These are phyloP conservation scores for Podospora pseudocomata DNA, from an alignment of 495 filamentous ascomycete species.

Conservation along the genomic window DNA sequence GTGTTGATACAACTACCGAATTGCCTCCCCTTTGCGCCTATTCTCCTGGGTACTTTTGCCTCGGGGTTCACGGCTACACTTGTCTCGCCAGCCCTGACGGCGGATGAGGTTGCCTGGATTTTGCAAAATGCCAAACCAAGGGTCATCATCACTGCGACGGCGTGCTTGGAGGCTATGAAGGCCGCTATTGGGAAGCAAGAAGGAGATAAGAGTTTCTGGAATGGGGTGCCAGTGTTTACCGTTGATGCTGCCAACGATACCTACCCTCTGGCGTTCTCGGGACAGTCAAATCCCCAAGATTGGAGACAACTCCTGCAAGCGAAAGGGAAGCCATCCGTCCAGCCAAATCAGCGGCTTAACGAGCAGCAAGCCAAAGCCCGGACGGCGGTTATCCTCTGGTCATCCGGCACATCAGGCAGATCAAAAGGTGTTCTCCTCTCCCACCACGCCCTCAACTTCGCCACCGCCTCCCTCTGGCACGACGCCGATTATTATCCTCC, in stretches of 20 bases:
- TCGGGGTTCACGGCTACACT: slow-evolving; percentile 34
- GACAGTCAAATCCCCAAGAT: background rate
- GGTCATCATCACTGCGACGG: slow-evolving; percentile 32
- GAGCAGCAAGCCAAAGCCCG: slow-evolving; percentile 12
- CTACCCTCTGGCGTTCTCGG: slow-evolving; percentile 22
- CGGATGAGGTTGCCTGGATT: slow-evolving; percentile 35
- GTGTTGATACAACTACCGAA: slow-evolving; percentile 38
- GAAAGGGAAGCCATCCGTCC: background rate
- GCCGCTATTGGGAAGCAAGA: slow-evolving; percentile 24
- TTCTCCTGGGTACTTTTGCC: slow-evolving; percentile 29
- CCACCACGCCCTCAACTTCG: slow-evolving; percentile 48
- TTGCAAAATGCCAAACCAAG: slow-evolving; percentile 32
- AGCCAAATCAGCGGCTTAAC: slow-evolving; percentile 7
- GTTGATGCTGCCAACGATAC: slow-evolving; percentile 22
- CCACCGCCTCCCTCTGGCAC: slow-evolving; percentile 30
- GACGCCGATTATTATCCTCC: slow-evolving; percentile 33
- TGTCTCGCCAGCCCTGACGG: slow-evolving; percentile 34
- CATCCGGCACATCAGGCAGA: slow-evolving; percentile 75
- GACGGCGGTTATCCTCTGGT: slow-evolving; percentile 66
- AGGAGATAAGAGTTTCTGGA: slow-evolving; percentile 16
- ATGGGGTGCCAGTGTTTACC: slow-evolving; percentile 29
- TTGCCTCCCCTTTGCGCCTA: slow-evolving; percentile 28
- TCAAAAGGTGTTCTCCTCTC: slow-evolving; percentile 79
- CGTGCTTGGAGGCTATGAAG: slow-evolving; percentile 31
- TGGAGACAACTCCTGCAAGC: slow-evolving; percentile 27